A percentile compares a stretch with the other conserved stretches of the same genome.
phyloP scores from a whole-genome alignment of 2,329 filamentous ascomycete species.

The Fusarium humuli region DNA sequence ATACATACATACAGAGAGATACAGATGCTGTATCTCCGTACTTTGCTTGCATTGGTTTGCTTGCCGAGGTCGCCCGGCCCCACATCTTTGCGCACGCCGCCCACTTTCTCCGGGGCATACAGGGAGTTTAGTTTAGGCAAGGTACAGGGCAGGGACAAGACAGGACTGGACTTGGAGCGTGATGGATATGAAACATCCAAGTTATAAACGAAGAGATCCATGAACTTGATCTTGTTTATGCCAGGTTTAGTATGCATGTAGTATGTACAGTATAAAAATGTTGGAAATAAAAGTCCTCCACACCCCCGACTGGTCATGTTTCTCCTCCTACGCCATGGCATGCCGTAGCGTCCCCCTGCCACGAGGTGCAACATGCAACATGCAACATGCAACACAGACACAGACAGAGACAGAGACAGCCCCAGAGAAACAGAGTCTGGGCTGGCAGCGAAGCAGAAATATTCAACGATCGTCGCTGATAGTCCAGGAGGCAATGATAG shows the following conservation, averaged over 20 bases:
- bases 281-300: neutral
- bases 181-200: constrained; percentile 7
- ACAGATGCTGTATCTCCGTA: neutral
- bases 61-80: constrained; percentile 33
- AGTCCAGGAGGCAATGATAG: constrained; percentile 14
- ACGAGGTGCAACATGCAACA: constrained; percentile 25
- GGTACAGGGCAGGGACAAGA: neutral
- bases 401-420: neutral
- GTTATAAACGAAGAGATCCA: neutral
- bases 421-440: neutral
- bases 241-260: neutral
- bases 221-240: constrained; percentile 1
- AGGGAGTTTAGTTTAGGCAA: neutral
- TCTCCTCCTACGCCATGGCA: constrained; percentile 29
- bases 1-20: neutral
- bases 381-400: neutral
- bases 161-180: neutral
- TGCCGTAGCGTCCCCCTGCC: constrained; percentile 27
- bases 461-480: constrained; percentile 28
- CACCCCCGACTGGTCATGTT: constrained; percentile 20
- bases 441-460: constrained; percentile 5
- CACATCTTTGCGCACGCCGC: constrained; percentile 21
- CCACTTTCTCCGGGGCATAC: constrained; percentile 25
- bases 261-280: neutral
- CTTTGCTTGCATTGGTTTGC: neutral